Percentiles rank a stretch among this genome's conserved stretches.
Conservation (phyloP, 352 stramenopile genomes). For the Pythium dissotocum region DNA sequence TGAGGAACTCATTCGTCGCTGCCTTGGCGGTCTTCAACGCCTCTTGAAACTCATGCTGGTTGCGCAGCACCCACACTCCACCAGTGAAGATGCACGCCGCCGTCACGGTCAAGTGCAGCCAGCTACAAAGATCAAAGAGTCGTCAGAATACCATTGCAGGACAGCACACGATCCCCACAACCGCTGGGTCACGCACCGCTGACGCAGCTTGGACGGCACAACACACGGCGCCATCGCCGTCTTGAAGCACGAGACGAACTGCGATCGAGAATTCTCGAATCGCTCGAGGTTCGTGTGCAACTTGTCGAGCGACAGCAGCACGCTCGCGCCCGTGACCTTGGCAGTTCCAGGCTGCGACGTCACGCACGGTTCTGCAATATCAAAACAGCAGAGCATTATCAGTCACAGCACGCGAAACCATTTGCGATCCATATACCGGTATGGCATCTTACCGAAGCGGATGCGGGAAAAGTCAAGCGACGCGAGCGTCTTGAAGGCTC, state of each 20-base stretch:
- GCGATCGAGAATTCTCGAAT: conserved; percentile 42
- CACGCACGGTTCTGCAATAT: conserved; percentile 7
- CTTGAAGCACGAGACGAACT: conserved; percentile 58
- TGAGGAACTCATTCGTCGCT: conserved; percentile 67
- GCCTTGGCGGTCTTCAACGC: conserved; percentile 42
- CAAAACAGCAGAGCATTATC: neutral
- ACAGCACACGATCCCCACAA: neutral
- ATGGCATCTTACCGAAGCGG: conserved; percentile 41
- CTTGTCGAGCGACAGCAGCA: conserved; percentile 44
- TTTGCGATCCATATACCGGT: no score
- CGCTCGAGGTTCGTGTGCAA: conserved; percentile 53
- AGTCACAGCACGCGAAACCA: neutral
- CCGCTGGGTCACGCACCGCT: conserved; percentile 33
- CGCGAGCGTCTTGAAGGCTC: conserved; percentile 52
- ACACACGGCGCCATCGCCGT: conserved; percentile 57
- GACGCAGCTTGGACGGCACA: conserved; percentile 67
- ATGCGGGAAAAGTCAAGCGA: conserved; percentile 48
- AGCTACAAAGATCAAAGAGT: conserved; percentile 27
- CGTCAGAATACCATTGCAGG: neutral
- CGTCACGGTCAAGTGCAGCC: conserved; percentile 62
- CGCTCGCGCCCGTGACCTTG: conserved; percentile 9
- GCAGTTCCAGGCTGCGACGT: neutral
- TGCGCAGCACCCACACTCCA: conserved; percentile 59
- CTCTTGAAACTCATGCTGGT: conserved; percentile 66
- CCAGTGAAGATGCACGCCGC: conserved; percentile 57